These are phyloP conservation scores for Blepharisma undulans DNA, from an alignment of 169 alveolate species.

Conservation along the genomic window DNA sequence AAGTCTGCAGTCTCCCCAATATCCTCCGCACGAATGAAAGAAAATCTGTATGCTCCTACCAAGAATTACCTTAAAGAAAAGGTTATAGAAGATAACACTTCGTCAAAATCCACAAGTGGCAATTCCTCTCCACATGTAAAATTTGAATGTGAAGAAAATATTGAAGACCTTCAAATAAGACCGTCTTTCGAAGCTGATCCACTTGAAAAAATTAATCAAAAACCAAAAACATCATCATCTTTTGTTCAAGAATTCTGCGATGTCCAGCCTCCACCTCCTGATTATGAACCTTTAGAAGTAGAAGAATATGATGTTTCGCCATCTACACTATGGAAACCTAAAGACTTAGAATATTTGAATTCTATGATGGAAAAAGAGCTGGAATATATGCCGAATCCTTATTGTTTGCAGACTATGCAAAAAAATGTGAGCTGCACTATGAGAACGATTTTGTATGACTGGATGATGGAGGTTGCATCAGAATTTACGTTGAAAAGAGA, in stretches of 20 bases:
- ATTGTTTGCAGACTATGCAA: not conserved
- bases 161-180: not conserved
- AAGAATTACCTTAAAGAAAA: not conserved
- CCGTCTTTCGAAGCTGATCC: not conserved
- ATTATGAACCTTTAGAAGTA: slow-evolving; percentile 8
- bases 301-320: slow-evolving; percentile 35
- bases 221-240: not conserved
- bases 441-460: slow-evolving; percentile 82
- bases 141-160: slow-evolving; percentile 34
- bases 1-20: not conserved
- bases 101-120: not conserved
- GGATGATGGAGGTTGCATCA: slow-evolving; percentile 79
- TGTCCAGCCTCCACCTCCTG: slow-evolving; percentile 13
- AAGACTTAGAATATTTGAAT: not conserved
- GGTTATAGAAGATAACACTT: not conserved
- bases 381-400: slow-evolving; percentile 26
- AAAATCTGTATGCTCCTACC: not conserved
- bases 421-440: slow-evolving; percentile 31
- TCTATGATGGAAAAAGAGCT: not conserved
- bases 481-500: slow-evolving; percentile 74
- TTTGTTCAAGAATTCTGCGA: slow-evolving; percentile 23
- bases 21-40: not conserved
- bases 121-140: not conserved
- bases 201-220: not conserved
- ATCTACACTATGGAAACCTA: not conserved